These are phyloP conservation scores for Butyriboletus loyo DNA, from an alignment of 768 basidiomycete species.

Conservation along the genomic window DNA sequence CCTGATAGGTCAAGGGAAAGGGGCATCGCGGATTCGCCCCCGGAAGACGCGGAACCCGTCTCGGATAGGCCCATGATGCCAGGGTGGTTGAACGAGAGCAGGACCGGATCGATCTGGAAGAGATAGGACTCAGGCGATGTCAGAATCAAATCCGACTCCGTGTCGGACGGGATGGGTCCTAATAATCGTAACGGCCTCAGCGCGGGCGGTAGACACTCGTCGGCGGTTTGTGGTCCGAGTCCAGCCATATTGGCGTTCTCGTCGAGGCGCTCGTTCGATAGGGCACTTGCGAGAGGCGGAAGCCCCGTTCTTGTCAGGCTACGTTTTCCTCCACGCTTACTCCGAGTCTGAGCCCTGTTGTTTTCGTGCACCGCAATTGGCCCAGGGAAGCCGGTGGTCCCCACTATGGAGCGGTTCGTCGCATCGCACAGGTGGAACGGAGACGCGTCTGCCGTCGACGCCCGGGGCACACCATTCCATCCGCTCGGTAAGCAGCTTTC, in stretches of 20 bases:
- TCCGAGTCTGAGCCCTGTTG: background rate
- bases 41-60: background rate
- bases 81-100: conserved; percentile 21
- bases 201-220: conserved; percentile 17
- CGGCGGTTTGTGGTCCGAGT: background rate
- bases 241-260: conserved; percentile 6
- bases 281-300: conserved; percentile 18
- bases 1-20: too few species aligned
- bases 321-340: background rate
- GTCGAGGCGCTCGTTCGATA: conserved; percentile 19
- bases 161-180: conserved; percentile 3
- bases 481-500: background rate
- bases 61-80: background rate
- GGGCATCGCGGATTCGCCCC: background rate
- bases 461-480: background rate
- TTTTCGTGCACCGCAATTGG: background rate
- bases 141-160: background rate
- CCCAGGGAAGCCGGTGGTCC: too few species aligned
- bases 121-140: background rate
- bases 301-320: conserved; percentile 1
- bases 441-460: background rate
- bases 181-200: conserved; percentile 21
- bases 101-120: conserved; percentile 27
- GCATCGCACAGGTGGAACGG: background rate
- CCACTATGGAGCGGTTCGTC: background rate